phyloP scores from a whole-genome alignment of 1,284 basidiomycete species.

The Leucoagaricus sp. region DNA sequence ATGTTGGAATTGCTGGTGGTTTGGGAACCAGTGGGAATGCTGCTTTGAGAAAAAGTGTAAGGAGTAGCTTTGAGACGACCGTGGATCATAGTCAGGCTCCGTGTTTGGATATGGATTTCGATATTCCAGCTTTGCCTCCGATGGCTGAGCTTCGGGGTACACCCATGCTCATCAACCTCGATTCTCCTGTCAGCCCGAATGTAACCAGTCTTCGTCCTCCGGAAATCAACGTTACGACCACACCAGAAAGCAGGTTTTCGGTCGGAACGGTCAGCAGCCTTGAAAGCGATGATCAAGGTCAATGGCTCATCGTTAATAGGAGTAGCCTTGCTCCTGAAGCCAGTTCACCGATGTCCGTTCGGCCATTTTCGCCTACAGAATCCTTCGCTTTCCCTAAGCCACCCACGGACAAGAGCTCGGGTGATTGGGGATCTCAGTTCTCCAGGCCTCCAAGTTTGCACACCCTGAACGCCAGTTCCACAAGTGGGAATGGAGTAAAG shows the following conservation, averaged over 20 bases:
- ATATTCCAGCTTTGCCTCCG: conserved; percentile 42
- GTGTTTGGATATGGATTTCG: conserved; percentile 19
- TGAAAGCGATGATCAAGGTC: conserved; percentile 28
- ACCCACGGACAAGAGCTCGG: conserved; percentile 35
- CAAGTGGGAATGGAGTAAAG: not conserved
- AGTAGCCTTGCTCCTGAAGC: conserved; percentile 26
- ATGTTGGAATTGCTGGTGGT: not conserved
- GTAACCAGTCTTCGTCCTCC: conserved; percentile 27
- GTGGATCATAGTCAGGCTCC: conserved; percentile 31
- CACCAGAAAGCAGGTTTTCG: conserved; percentile 30
- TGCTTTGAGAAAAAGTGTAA: conserved; percentile 21
- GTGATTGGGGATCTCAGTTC: conserved; percentile 26
- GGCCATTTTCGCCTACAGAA: conserved; percentile 65
- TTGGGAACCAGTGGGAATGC: conserved; percentile 15
- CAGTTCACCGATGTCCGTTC: conserved; percentile 56
- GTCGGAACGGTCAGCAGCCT: conserved; percentile 38
- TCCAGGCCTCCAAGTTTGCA: conserved; percentile 23
- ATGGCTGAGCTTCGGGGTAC: conserved; percentile 46
- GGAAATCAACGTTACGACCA: conserved; percentile 17
- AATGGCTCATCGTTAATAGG: conserved; percentile 39
- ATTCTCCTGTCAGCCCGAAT: conserved; percentile 18
- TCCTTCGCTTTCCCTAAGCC: conserved; percentile 67
- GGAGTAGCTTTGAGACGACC: conserved; percentile 40
- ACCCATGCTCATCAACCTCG: conserved; percentile 17
- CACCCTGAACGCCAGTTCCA: conserved; percentile 2